Conservation (phyloP, 495 filamentous ascomycete species). For the Xylaria acuta region DNA sequence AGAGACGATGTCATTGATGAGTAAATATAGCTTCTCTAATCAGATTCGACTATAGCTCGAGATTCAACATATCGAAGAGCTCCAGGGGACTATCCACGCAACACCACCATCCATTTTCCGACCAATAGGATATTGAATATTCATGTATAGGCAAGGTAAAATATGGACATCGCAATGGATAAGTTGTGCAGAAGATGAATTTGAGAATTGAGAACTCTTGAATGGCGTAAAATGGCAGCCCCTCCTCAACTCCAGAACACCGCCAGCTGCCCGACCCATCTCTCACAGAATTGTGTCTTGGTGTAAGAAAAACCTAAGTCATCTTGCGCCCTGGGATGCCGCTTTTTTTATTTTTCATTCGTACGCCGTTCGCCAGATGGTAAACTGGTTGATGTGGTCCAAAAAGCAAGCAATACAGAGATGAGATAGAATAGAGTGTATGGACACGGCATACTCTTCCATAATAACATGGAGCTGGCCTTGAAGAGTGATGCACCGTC, state of each 20-base stretch:
- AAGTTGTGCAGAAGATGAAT: constrained; percentile 27
- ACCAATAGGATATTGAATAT: constrained; percentile 19
- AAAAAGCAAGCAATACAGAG: constrained; percentile 38
- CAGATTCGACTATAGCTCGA: constrained; percentile 21
- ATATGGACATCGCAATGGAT: constrained; percentile 27
- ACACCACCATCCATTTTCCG: constrained; percentile 19
- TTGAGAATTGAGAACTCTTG: constrained; percentile 21
- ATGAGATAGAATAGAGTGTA: constrained; percentile 30
- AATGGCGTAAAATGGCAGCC: constrained; percentile 26
- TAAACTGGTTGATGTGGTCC: constrained; percentile 42
- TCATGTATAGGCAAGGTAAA: constrained; percentile 25
- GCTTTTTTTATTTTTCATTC: constrained; percentile 42
- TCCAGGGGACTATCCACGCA: constrained; percentile 2
- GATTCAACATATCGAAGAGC: constrained; percentile 20
- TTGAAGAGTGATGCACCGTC: constrained; percentile 26
- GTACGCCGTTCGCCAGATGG: constrained; percentile 45
- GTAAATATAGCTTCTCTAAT: constrained; percentile 23
- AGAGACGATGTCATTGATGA: constrained; percentile 18
- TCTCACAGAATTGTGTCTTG: constrained; percentile 40
- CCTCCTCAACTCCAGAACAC: constrained; percentile 42
- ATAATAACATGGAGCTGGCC: constrained; percentile 15
- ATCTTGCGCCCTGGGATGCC: constrained; percentile 45
- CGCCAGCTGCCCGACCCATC: constrained; percentile 38
- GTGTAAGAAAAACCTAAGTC: constrained; percentile 38
- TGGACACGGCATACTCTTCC: constrained; percentile 33